phyloP scores from a whole-genome alignment of 495 filamentous ascomycete genomes.

The Neurospora sp. region DNA sequence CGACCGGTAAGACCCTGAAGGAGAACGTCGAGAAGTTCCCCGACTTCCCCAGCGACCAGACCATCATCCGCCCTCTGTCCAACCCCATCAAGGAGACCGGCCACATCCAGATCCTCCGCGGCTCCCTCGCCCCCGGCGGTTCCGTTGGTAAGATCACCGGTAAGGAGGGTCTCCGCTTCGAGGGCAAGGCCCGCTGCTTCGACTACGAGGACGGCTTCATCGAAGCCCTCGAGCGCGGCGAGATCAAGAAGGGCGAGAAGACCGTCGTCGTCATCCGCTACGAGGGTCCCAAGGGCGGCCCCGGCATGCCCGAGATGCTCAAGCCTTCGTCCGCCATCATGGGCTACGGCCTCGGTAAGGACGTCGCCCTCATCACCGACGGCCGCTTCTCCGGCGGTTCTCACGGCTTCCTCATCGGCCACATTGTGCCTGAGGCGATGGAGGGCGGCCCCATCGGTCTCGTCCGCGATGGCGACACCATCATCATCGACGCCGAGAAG shows the following conservation, averaged over 20 bases:
- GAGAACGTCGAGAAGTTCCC: constrained; percentile 75
- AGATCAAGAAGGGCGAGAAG: constrained; percentile 94
- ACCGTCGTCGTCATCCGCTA: constrained; percentile 96
- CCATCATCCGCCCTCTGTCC: constrained; percentile 82
- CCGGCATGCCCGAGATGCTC: constrained; percentile 83
- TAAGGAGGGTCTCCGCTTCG: constrained; percentile 87
- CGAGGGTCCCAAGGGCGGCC: constrained; percentile 74
- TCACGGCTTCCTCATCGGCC: constrained; percentile 73
- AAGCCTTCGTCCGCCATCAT: constrained; percentile 77
- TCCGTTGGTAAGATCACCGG: constrained; percentile 97
- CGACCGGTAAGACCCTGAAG: constrained; percentile 87
- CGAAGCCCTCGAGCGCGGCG: constrained; percentile 61
- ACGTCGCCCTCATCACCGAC: constrained; percentile 73
- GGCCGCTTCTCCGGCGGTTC: constrained; percentile 68
- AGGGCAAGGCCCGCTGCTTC: constrained; percentile 78
- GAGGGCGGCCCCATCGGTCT: constrained; percentile 61
- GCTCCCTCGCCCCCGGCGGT: constrained; percentile 81
- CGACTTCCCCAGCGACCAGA: constrained; percentile 73
- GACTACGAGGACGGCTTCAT: constrained; percentile 78
- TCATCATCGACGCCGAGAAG: constrained; percentile 63
- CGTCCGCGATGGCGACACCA: constrained; percentile 56
- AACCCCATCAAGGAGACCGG: constrained; percentile 91
- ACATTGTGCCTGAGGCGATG: constrained; percentile 62
- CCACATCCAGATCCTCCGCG: constrained; percentile 94
- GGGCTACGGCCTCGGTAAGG: constrained; percentile 73